These are phyloP conservation scores for Blastocystis sp. DNA, from an alignment of 352 stramenopile species.

Conservation along the genomic window DNA sequence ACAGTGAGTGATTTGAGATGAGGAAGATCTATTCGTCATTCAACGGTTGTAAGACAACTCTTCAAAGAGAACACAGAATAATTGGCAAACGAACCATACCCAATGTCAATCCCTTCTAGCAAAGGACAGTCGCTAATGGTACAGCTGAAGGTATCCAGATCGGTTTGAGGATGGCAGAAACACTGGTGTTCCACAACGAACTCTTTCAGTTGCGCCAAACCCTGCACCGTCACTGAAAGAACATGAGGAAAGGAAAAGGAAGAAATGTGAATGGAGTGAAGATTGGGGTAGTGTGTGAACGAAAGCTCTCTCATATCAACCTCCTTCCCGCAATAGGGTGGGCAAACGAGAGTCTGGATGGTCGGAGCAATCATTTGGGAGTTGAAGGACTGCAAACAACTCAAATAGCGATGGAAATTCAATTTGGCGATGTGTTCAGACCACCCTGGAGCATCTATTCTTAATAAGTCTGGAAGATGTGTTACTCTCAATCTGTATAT, in stretches of 20 bases:
- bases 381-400: not conserved
- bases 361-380: not conserved
- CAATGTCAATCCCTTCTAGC: not conserved
- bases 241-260: not conserved
- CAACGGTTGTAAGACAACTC: not conserved
- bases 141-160: not conserved
- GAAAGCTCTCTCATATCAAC: not conserved
- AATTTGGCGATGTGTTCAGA: not conserved
- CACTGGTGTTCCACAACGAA: not conserved
- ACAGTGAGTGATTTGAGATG: not conserved
- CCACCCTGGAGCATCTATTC: not conserved
- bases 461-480: not conserved
- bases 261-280: not conserved
- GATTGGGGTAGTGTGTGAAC: not conserved
- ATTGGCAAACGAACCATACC: not conserved
- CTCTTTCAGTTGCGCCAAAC: not conserved
- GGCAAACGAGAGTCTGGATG: not conserved
- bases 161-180: not conserved
- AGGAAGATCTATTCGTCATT: not conserved
- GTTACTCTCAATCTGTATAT: not conserved
- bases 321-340: not conserved
- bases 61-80: not conserved
- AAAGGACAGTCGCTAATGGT: not conserved
- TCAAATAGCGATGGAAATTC: not conserved
- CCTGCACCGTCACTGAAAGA: not conserved